Evolutionary conservation across 176 grass and related monocot species (phyloP), one percentile per base, ranked within the genome.

Genomic region (Elymus sibiricus): DNA sequence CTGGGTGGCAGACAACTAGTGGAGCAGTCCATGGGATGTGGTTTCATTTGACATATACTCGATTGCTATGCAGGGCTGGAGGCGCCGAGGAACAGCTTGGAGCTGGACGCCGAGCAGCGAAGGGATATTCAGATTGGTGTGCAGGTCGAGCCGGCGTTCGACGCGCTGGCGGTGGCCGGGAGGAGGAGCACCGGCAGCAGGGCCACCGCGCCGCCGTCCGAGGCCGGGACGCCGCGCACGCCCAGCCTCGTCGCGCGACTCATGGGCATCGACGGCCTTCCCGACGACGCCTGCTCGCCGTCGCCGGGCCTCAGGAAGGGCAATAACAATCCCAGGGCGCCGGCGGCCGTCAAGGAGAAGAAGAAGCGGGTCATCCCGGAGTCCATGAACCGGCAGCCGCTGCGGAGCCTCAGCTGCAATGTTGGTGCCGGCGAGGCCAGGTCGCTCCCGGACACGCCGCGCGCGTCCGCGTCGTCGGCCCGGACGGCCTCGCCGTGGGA

Each of bases 41-140:
- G 3, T 17, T 74, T 11, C 5, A 49, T 5, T 47, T 28, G 40
- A 8, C 16, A n/a, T 0, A 6, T 27, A 9, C n/a, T n/a, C 35
- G 9, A 12, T 29, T 4, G 10, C 7, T 4, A 76, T 55, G 46
- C 27, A 76, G 74, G 82, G 0, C 12, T 76, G 13, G 88, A 99
- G 90, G 97, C 97, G 77, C 97, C 97, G 6, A 82, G 97, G 86
- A 98, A 98, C 79, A 96, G 94, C 88, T 79, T 96, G 24, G 97
- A 98, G 65, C 83, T 90, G 70, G 92, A 91, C 61, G 89, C 75
- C 37, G 87, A 97, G 11, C 80, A 81, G 46, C 86, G 80, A 14
- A 55, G 68, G 8, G 93, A 93, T 80, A 85, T 88, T 66, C 92
- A 92, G 74, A 90, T 92, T 21, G 90, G 90, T 7, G 79, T 95